Evolutionary conservation across 2,329 filamentous ascomycete genomes (phyloP), one percentile per base, ranked within the genome.

Genomic region (Ceratocystis cubensis): DNA sequence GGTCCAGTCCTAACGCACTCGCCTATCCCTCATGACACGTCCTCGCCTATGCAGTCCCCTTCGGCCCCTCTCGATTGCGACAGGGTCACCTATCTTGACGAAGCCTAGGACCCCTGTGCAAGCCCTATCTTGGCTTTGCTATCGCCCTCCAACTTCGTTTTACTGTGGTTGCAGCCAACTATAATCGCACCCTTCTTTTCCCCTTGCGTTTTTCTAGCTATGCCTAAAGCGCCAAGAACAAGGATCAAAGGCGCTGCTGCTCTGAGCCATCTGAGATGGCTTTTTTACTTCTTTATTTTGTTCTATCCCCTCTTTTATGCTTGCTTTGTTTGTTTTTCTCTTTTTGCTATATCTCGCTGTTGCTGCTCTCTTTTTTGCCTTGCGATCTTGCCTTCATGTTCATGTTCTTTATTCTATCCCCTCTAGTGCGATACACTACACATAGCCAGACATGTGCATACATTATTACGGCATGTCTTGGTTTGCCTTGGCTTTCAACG

Each of bases 281-380:
- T 53, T 28, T 10, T 17, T 61, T 20, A 30, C 48, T 57, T 25
- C 50, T 20, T 56, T 37, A 8, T 62, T 46, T 65, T 53, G 33
- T 56, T 61, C 59, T 70, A 65, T 41, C 33, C 63, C 68, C 64
- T 56, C 66, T 53, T 70, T 63, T 56, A 28, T 48, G 61, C 61
- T 65, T n/a, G 3, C 48, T 50, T 20, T 25, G 15, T 22, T 50
- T 25, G 6, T 50, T 3, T n/a, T 50, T 20, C 2, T 22, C 5
- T 20, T 22, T 3, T 41, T 41, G 37, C 37, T n/a, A 25, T 50
- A 50, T 22, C 7, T 15, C 48, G 48, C 1, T 20, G 48, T 13
- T 50, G 6, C 48, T 50, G 8, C 7, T 50, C 20, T 4, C 7
- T 8, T 25, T 50, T 50, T 22, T 8, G 17, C 20, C 48, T 50